Evolutionary conservation across 2,329 filamentous ascomycete species (phyloP), one percentile per base, ranked within the genome.

Genomic region (Ambrosiella xylebori): DNA sequence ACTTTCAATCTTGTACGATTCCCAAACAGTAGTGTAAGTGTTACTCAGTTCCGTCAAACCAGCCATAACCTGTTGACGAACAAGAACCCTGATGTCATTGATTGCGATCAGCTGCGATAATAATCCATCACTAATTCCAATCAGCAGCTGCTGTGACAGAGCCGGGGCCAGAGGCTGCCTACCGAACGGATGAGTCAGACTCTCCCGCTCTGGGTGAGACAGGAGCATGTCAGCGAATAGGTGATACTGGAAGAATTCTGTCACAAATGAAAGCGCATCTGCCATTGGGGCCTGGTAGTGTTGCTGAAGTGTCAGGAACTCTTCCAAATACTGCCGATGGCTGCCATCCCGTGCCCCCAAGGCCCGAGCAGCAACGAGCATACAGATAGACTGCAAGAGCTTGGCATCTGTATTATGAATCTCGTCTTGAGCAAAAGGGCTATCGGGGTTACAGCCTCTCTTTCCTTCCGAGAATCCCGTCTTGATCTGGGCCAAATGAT

Each of bases 191-290:
- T 69, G 68, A n/a, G 70, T 70, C 7, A 75, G 65, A 7, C 69
- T 70, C 49, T 64, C 65, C 17, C 66, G 67, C 61, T 69, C 71
- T 13, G 73, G 73, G 58, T 74, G 73, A 65, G 72, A 75, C 56
- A 84, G 71, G 1, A 84, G 69, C 61, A 83, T 79, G 63, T 84
- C 80, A n/a, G 79, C 79, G 61, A 75, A 79, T 45, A 83, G 79
- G 67, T 93, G 87, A 65, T 93, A 95, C 66, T 89, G 85, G 68
- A 94, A 91, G 70, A 94, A 91, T 67, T 86, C 83, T 62, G 84
- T 82, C 60, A 81, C 77, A 64, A 81, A 81, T 8, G 73, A 71
- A 36, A 73, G 65, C 65, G 93, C 88, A 19, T 81, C 79, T 17
- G 81, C 70, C 75, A 89, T 72, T 65, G 79, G 65, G 56, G 85